Conservation (phyloP, 78 protist genomes). For the Paratrimastix pyriformis region DNA sequence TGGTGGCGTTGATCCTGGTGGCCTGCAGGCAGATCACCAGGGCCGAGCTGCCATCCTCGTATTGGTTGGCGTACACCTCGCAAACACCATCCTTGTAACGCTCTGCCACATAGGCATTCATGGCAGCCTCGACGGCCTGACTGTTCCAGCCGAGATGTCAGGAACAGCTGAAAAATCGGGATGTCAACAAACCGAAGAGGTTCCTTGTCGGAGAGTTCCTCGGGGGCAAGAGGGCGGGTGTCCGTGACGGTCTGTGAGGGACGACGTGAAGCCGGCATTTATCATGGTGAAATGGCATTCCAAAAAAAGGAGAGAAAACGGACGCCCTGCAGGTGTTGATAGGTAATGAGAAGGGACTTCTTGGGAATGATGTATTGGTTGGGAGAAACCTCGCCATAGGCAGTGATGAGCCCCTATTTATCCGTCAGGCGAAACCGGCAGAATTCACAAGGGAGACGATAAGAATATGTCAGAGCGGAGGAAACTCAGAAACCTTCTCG, state of each 20-base stretch:
- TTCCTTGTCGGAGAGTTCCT: slow-evolving; percentile 24
- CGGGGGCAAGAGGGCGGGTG: not conserved
- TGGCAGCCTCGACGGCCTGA: not conserved
- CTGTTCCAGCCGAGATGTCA: not conserved
- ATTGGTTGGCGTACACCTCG: slow-evolving; percentile 13
- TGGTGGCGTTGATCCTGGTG: slow-evolving; percentile 37
- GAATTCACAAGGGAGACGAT: not conserved
- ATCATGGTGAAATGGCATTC: not conserved
- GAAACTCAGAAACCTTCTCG: slow-evolving; percentile 16
- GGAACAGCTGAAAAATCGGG: slow-evolving; percentile 25
- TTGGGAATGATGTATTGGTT: slow-evolving; percentile 45
- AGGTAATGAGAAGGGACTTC: slow-evolving; percentile 29
- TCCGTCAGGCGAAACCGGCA: not conserved
- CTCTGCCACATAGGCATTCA: not conserved
- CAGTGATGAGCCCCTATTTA: slow-evolving; percentile 36
- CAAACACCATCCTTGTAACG: too few species aligned
- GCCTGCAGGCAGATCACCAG: slow-evolving; percentile 31
- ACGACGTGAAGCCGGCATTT: not conserved
- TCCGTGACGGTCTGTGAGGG: not conserved
- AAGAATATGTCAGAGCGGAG: not conserved
- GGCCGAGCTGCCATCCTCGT: not conserved
- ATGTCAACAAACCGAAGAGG: slow-evolving; percentile 35
- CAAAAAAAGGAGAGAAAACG: not conserved
- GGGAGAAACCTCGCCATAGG: slow-evolving; percentile 35
- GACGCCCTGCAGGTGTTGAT: slow-evolving; percentile 55